Conservation (phyloP, 805 yeast genomes). For the Brettanomyces bruxellensis region DNA sequence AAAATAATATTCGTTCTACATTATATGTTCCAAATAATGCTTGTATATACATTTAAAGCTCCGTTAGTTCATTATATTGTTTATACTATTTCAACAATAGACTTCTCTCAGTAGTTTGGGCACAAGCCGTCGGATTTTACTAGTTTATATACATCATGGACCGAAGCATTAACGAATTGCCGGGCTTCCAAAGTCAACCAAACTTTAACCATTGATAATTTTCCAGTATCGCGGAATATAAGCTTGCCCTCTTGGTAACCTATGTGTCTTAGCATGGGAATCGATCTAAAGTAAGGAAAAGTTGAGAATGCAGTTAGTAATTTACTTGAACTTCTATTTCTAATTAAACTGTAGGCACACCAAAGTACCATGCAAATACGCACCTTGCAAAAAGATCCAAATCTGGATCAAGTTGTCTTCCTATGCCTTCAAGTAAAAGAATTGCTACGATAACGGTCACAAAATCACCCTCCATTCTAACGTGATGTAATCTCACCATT, state of each 20-base stretch:
- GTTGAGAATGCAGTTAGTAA: constrained; percentile 2
- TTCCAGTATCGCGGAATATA: constrained; percentile 45
- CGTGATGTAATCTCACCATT: constrained; percentile 93
- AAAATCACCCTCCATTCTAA: constrained; percentile 95
- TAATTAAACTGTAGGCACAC: constrained; percentile 25
- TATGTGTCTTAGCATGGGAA: constrained; percentile 77
- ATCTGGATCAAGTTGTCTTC: constrained; percentile 87
- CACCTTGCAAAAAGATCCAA: constrained; percentile 93
- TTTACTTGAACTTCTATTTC: no score
- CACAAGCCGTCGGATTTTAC: constrained; percentile 59
- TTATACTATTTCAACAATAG: neutral
- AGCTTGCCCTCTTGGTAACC: constrained; percentile 64
- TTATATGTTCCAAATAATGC: no score
- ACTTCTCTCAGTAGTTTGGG: constrained; percentile 41
- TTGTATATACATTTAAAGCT: no score
- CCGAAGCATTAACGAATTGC: constrained; percentile 74
- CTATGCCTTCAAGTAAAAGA: constrained; percentile 85
- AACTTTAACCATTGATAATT: constrained; percentile 76
- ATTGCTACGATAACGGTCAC: constrained; percentile 94
- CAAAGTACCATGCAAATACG: constrained; percentile 44
- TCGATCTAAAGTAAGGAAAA: constrained; percentile 38
- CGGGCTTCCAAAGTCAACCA: constrained; percentile 89
- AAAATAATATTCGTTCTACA: no score
- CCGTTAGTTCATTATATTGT: neutral
- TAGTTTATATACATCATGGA: constrained; percentile 58